These are phyloP conservation scores for Colletotrichum sojae DNA, from an alignment of 2,329 filamentous ascomycete species.

Conservation along the genomic window DNA sequence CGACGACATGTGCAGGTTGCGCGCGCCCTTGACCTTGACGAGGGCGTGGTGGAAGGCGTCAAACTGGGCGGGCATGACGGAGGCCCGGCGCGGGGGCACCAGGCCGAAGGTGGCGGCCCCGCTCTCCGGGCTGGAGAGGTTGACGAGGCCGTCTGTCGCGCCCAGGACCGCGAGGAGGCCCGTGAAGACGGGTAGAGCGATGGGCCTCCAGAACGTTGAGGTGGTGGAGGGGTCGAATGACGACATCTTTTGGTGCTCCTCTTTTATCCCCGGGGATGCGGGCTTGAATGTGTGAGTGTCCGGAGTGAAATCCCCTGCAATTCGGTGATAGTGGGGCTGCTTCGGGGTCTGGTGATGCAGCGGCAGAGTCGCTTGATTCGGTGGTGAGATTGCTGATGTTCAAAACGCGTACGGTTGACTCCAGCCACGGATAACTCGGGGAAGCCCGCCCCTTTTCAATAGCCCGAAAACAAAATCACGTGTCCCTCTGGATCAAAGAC, in stretches of 20 bases:
- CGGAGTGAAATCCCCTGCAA: no score
- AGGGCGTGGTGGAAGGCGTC: slow-evolving; percentile 38
- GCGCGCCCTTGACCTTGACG: slow-evolving; percentile 37
- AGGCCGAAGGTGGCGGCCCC: slow-evolving; percentile 34
- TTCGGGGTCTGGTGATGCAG: not conserved
- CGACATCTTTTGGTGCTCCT: slow-evolving; percentile 7
- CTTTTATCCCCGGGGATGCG: not conserved
- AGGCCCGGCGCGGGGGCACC: slow-evolving; percentile 21
- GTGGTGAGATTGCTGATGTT: not conserved
- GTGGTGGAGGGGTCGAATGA: not conserved
- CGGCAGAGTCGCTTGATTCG: not conserved
- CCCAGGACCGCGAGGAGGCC: slow-evolving; percentile 32
- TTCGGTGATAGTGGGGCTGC: not conserved
- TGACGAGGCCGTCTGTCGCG: slow-evolving; percentile 30
- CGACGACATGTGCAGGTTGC: slow-evolving; percentile 36
- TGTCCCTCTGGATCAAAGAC: not conserved
- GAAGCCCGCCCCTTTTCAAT: not conserved
- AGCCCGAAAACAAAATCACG: not conserved
- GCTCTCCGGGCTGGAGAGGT: slow-evolving; percentile 32
- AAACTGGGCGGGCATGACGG: slow-evolving; percentile 24
- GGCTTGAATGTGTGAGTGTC: not conserved
- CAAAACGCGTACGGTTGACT: not conserved
- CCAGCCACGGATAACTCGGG: not conserved
- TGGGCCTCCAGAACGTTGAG: slow-evolving; percentile 26
- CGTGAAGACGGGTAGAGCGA: slow-evolving; percentile 33